A percentile compares a stretch with the other conserved stretches of the same genome.
Conservation (phyloP, 495 filamentous ascomycete genomes). For the Penicillium silybi region DNA sequence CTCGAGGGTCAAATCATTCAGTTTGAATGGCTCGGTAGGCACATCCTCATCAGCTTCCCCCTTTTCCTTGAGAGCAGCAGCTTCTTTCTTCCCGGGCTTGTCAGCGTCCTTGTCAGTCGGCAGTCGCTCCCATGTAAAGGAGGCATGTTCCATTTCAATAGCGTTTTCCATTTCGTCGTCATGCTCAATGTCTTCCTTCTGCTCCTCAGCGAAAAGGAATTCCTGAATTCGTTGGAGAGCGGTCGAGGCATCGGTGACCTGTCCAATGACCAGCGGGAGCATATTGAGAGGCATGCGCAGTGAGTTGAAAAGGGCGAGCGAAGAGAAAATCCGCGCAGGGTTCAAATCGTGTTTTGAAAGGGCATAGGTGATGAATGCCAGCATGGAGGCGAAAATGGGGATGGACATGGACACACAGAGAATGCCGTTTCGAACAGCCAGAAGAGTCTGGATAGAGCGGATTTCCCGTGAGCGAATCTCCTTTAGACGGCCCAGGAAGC, state of each 20-base stretch:
- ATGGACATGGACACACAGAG: slow-evolving; percentile 73
- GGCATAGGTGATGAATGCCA: slow-evolving; percentile 90
- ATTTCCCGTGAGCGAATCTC: slow-evolving; percentile 73
- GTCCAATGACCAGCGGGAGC: slow-evolving; percentile 81
- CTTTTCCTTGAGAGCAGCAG: slow-evolving; percentile 21
- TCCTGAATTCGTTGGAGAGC: slow-evolving; percentile 81
- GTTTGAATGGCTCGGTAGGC: slow-evolving; percentile 73
- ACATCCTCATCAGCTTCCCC: slow-evolving; percentile 42
- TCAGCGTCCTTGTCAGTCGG: slow-evolving; percentile 54
- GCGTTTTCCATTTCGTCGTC: slow-evolving; percentile 62
- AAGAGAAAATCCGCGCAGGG: slow-evolving; percentile 84
- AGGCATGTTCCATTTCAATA: slow-evolving; percentile 65
- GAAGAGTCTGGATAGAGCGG: slow-evolving; percentile 68
- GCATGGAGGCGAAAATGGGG: slow-evolving; percentile 90
- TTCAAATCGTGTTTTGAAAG: slow-evolving; percentile 66
- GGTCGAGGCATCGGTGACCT: slow-evolving; percentile 83
- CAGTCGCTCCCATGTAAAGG: slow-evolving; percentile 91
- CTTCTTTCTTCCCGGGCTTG: slow-evolving; percentile 33
- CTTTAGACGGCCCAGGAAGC: slow-evolving; percentile 73
- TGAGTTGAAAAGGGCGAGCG: slow-evolving; percentile 86
- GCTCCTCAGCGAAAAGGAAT: slow-evolving; percentile 81
- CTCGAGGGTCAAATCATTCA: slow-evolving; percentile 68
- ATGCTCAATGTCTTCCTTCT: slow-evolving; percentile 65
- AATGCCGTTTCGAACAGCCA: slow-evolving; percentile 80
- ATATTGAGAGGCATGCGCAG: slow-evolving; percentile 86